A percentile compares a stretch with the other conserved stretches of the same genome.
Conservation (phyloP, 1,284 basidiomycete genomes). For the Macrocystidia cucumis region DNA sequence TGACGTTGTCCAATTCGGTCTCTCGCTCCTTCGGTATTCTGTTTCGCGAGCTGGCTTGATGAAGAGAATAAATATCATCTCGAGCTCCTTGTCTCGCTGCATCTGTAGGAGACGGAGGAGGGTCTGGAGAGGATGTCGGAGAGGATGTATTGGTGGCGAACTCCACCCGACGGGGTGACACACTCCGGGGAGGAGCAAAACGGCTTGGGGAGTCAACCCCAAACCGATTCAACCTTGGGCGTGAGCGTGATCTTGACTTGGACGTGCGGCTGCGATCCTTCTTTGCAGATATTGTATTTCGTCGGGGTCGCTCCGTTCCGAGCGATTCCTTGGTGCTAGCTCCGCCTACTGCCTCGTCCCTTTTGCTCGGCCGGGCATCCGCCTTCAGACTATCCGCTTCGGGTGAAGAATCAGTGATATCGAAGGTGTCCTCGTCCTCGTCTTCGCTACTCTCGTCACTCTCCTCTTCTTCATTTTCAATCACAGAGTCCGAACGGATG, state of each 20-base stretch:
- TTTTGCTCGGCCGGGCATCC: conserved; percentile 14
- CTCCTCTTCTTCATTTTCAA: conserved; percentile 29
- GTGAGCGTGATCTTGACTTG: conserved; percentile 36
- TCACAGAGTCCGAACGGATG: conserved; percentile 15
- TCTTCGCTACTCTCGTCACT: conserved; percentile 41
- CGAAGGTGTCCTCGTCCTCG: conserved; percentile 73
- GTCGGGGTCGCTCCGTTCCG: conserved; percentile 14
- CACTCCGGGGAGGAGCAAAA: conserved; percentile 54
- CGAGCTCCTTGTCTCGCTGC: conserved; percentile 22
- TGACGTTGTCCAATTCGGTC: conserved; percentile 38
- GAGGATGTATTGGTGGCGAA: conserved; percentile 25
- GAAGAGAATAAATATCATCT: conserved; percentile 30
- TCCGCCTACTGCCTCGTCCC: conserved; percentile 15
- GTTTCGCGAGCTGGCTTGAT: conserved; percentile 41
- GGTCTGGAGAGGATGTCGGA: conserved; percentile 25
- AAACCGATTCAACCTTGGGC: conserved; percentile 33
- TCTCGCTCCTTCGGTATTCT: conserved; percentile 56
- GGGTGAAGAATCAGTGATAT: conserved; percentile 82
- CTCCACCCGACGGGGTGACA: conserved; percentile 48
- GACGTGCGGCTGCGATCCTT: conserved; percentile 25
- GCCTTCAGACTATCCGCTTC: conserved; percentile 24
- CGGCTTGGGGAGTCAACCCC: conserved; percentile 76
- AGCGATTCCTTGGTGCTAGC: conserved; percentile 7
- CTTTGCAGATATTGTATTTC: conserved; percentile 21
- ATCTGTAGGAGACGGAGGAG: conserved; percentile 19